Base-by-base conservation (phyloP, 768 basidiomycete species). In the Lactarius quietus region DNA sequence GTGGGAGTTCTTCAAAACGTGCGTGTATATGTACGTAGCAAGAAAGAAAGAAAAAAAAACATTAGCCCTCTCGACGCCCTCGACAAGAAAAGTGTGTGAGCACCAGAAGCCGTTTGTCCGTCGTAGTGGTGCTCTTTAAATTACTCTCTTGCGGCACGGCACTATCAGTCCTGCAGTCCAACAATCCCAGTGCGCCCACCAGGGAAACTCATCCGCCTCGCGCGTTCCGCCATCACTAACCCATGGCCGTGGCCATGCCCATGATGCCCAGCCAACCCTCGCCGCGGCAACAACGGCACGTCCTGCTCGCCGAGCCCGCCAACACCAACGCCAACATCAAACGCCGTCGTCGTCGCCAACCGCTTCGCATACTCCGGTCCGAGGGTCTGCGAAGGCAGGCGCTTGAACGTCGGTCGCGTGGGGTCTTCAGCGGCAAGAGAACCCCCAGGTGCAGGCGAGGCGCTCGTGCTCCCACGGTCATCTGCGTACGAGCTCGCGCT, bases 371-470 rank as follows among this genome's bases (percentile, higher is more conserved):
- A 79, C 39, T 76, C 76, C 2, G 87, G 86, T 1, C 81, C 89
- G n/a, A 92, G 75, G 12, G 87, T 87, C 76, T 89, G 87, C 55
- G 87, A 88, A 1, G 90, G 84, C 41, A 89, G 73, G 53, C 90
- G 78, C 78, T 92, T 92, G 72, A 89, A 90, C 33, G 85, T 80
- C 14, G 90, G 90, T 1, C 90, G 73, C 66, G 70, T 63, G 63
- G n/a, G 57, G 6, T 63, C 65, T 17, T 77, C 78, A 35, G 70
- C 17, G 55, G 65, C 62, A 69, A 72, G 74, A 61, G 71, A 62
- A 53, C 73, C 38, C 64, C 68, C 61, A 43, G 59, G 70, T 29
- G 63, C 68, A 33, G 65, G 64, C 36, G 66, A 65, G 4, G 29
- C 62, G 31, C 68, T 63, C 59, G 35, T 61, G 61, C 62, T 57